Conservation (phyloP, 257 asterid genomes). For the Eustoma russellianum region DNA sequence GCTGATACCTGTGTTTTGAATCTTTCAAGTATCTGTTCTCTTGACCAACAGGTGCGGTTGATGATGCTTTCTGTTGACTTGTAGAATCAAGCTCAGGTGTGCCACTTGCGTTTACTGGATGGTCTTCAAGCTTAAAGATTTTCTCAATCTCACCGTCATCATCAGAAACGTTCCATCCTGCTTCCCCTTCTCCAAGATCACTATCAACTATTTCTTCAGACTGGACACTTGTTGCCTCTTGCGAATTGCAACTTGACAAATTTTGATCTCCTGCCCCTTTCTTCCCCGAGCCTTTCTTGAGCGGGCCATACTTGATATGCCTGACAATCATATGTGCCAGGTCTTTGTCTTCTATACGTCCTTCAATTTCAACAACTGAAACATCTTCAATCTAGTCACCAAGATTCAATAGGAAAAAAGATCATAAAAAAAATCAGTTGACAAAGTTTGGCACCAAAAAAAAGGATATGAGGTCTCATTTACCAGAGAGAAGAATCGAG, state of each 20-base stretch:
- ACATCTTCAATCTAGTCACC: conserved; percentile 50
- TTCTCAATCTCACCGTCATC: conserved; percentile 20
- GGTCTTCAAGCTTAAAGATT: conserved; percentile 19
- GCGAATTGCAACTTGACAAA: too few species aligned
- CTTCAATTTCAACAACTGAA: conserved; percentile 46
- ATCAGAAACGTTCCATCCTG: conserved; percentile 25
- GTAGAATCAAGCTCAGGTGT: conserved; percentile 13
- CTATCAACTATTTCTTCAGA: conserved; percentile 23
- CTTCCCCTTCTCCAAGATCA: conserved; percentile 16
- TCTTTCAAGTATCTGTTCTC: conserved; percentile 37
- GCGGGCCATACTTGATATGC: conserved; percentile 67
- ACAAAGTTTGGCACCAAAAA: neutral
- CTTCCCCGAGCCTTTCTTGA: conserved; percentile 47
- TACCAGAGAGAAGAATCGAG: conserved; percentile 69
- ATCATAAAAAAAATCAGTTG: neutral
- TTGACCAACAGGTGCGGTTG: conserved; percentile 12
- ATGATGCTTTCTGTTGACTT: conserved; percentile 9
- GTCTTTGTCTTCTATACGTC: conserved; percentile 42
- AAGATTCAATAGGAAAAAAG: neutral
- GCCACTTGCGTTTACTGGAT: neutral
- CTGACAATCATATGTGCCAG: conserved; percentile 58
- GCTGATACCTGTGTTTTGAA: conserved; percentile 17
- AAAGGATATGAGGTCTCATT: conserved; percentile 8
- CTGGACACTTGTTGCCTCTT: too few species aligned
- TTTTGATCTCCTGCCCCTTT: conserved; percentile 25